These are phyloP conservation scores for Leccinum imitatum DNA, from an alignment of 768 basidiomycete species.

Conservation along the genomic window DNA sequence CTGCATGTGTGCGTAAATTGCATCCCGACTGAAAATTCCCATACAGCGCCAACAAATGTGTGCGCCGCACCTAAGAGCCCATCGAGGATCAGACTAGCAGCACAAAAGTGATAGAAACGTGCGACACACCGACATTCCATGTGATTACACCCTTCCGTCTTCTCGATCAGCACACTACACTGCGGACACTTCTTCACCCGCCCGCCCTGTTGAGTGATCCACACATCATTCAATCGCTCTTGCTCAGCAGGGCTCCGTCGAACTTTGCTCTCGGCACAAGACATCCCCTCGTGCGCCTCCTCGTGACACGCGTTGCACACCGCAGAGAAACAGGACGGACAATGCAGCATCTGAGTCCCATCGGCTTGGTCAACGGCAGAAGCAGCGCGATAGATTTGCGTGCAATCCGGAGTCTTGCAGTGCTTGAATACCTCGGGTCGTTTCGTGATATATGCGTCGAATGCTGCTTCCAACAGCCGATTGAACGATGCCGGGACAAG, in stretches of 20 bases:
- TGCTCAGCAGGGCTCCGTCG: slow-evolving; percentile 43
- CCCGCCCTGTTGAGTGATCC: slow-evolving; percentile 52
- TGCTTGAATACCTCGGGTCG: slow-evolving; percentile 61
- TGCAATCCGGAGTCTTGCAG: slow-evolving; percentile 79
- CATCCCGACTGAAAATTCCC: too few species aligned
- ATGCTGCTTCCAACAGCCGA: slow-evolving; percentile 53
- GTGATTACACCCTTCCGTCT: slow-evolving; percentile 74
- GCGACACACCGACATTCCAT: slow-evolving; percentile 54
- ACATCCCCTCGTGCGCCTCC: slow-evolving; percentile 60
- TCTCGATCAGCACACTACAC: slow-evolving; percentile 71
- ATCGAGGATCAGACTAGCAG: not conserved
- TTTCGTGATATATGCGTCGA: slow-evolving; percentile 54
- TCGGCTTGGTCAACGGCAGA: slow-evolving; percentile 32
- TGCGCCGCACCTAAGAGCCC: not conserved
- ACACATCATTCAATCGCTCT: slow-evolving; percentile 51
- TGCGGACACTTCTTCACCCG: slow-evolving; percentile 72
- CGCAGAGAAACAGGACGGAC: slow-evolving; percentile 64
- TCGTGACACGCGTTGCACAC: slow-evolving; percentile 65
- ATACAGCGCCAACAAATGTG: too few species aligned
- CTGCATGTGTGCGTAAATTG: too few species aligned
- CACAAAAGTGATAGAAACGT: not conserved
- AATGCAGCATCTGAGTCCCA: slow-evolving; percentile 45
- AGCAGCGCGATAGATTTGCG: slow-evolving; percentile 65
- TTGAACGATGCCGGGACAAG: slow-evolving; percentile 55
- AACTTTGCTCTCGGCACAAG: slow-evolving; percentile 48